phyloP scores from a whole-genome alignment of 2,329 filamentous ascomycete species.

The Aspergillus niger region DNA sequence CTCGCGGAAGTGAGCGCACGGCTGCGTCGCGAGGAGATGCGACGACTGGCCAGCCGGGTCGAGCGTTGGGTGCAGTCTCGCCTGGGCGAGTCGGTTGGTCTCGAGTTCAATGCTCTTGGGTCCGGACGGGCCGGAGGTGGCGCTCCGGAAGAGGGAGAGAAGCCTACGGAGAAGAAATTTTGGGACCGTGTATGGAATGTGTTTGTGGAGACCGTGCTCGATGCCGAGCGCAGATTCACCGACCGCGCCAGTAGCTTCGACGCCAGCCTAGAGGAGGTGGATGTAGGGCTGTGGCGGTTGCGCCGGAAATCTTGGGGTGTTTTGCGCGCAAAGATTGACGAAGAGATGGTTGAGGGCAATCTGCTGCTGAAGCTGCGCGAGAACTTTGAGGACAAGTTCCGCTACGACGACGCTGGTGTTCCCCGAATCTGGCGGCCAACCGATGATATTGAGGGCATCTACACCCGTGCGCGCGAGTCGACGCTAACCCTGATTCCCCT shows the following conservation, averaged over 20 bases:
- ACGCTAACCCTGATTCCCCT: conserved; percentile 89
- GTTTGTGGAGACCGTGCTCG: conserved; percentile 78
- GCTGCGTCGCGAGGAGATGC: conserved; percentile 93
- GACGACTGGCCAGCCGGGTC: conserved; percentile 82
- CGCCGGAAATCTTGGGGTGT: conserved; percentile 94
- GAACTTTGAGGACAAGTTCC: conserved; percentile 99
- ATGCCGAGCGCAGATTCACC: conserved; percentile 82
- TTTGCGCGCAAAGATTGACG: conserved; percentile 85
- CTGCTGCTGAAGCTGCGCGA: conserved; percentile 91
- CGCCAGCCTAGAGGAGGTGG: conserved; percentile 85
- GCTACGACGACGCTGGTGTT: conserved; percentile 92
- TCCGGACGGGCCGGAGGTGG: conserved; percentile 81
- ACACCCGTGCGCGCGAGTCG: conserved; percentile 88
- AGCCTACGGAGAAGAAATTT: conserved; percentile 77
- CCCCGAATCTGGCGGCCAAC: conserved; percentile 95
- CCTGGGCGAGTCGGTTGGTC: conserved; percentile 79
- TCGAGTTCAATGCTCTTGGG: conserved; percentile 95
- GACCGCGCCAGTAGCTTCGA: conserved; percentile 92
- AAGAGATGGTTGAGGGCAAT: conserved; percentile 98
- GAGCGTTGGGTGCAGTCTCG: conserved; percentile 92
- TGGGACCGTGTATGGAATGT: conserved; percentile 95
- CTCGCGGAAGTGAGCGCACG: conserved; percentile 83
- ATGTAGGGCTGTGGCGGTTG: conserved; percentile 88
- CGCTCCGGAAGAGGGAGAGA: conserved; percentile 75
- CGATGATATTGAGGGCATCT: conserved; percentile 95